A percentile compares a stretch with the other conserved stretches of the same genome.
phyloP scores from a whole-genome alignment of 129 eudicot species.

The Smallanthus sonchifolius region DNA sequence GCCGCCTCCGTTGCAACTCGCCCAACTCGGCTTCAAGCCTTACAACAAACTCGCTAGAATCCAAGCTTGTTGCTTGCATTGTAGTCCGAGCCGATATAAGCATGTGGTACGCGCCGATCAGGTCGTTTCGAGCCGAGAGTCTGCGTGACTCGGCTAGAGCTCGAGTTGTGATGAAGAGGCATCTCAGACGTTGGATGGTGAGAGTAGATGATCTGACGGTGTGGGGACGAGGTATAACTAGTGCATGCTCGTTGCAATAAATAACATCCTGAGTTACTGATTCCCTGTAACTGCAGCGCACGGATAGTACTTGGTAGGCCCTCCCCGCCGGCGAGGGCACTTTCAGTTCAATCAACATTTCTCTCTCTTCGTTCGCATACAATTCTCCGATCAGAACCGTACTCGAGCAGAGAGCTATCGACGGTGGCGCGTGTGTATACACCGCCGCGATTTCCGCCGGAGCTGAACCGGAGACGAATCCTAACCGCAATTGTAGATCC shows the following conservation, averaged over 20 bases:
- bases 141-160: slow-evolving; percentile 79
- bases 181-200: slow-evolving; percentile 60
- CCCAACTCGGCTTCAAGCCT: slow-evolving; percentile 65
- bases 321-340: slow-evolving; percentile 59
- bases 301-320: slow-evolving; percentile 66
- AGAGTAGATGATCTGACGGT: slow-evolving; percentile 60
- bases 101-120: slow-evolving; percentile 62
- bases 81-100: slow-evolving; percentile 63
- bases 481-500: slow-evolving; percentile 51
- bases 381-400: slow-evolving; percentile 50
- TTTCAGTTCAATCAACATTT: slow-evolving; percentile 61
- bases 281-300: slow-evolving; percentile 65
- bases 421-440: slow-evolving; percentile 38
- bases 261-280: slow-evolving; percentile 59
- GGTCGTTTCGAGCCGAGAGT: slow-evolving; percentile 45
- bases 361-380: slow-evolving; percentile 65
- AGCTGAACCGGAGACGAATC: slow-evolving; percentile 45
- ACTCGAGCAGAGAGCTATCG: slow-evolving; percentile 45
- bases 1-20: slow-evolving; percentile 45
- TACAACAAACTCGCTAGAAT: slow-evolving; percentile 38
- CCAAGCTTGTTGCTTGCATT: slow-evolving; percentile 40
- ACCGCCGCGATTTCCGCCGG: slow-evolving; percentile 64
- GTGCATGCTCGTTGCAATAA: slow-evolving; percentile 47
- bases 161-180: slow-evolving; percentile 55
- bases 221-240: slow-evolving; percentile 60